Conservation (phyloP, 139 green algal genomes). For the Haematococcus lacustris region DNA sequence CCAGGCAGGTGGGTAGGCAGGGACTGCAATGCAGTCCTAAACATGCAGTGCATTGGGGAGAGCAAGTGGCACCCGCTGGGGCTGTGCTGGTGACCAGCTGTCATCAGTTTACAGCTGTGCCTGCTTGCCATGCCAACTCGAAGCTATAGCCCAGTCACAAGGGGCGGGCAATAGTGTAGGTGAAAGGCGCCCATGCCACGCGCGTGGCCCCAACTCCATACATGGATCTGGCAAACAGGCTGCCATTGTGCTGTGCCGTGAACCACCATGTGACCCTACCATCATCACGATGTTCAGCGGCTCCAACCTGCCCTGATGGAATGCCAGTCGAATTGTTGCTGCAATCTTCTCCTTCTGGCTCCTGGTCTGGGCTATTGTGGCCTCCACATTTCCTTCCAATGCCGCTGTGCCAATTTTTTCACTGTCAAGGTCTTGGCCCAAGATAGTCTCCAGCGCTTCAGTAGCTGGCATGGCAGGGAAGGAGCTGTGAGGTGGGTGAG, state of each 20-base stretch:
- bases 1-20: too few species aligned
- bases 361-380: too few species aligned
- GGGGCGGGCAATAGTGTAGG: not conserved
- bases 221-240: too few species aligned
- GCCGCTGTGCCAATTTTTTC: not conserved
- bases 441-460: not conserved
- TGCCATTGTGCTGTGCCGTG: too few species aligned
- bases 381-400: not conserved
- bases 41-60: too few species aligned
- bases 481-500: not conserved
- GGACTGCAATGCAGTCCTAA: too few species aligned
- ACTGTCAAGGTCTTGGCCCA: not conserved
- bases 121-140: too few species aligned
- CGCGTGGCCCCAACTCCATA: not conserved
- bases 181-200: not conserved
- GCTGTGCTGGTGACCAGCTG: too few species aligned
- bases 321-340: conserved; percentile 1
- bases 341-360: conserved; percentile 4
- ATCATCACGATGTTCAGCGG: conserved; percentile 40
- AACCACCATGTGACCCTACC: too few species aligned
- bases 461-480: not conserved
- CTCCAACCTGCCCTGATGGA: conserved; percentile 6
- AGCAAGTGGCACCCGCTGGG: too few species aligned
- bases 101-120: too few species aligned
- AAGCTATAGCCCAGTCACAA: not conserved